Base-by-base conservation (phyloP, 2,329 filamentous ascomycete genomes). In the Immersiporthe knoxdaviesiana region DNA sequence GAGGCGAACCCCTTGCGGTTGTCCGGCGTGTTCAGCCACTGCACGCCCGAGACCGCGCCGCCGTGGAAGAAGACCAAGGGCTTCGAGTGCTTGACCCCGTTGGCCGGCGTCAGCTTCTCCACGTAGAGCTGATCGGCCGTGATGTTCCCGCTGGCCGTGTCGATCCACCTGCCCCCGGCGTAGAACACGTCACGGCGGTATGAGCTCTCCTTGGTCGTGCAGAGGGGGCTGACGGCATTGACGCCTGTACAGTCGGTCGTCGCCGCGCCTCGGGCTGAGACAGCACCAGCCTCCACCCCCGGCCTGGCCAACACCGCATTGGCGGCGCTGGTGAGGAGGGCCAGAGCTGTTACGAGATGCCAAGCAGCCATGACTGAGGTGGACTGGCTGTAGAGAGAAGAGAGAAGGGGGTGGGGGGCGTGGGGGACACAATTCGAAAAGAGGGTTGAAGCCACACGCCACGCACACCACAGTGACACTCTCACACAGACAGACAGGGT, bases 1-100 rank as follows among this genome's bases (percentile, higher is more conserved):
- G 79, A 79, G 1, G 80, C 77, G 78, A 80, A 82, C n/a, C 80
- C 81, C 67, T 75, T 76, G 18, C 80, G 77, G 54, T 77, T 77
- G 68, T 82, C 81, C 2, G 81, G 81, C 14, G 79, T 83, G 65
- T 80, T 78, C 18, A 83, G 75, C 73, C 77, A 77, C 32, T 76
- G 75, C 54, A 77, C 75, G 37, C 75, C 76, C 4, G 76, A 76
- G 18, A 75, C 73, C 11, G 74, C 77, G 24, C 76, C 76, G 41
- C 77, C 77, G 64, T 77, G 76, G 62, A 78, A 75, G 74, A 78
- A 78, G 68, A 78, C 74, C 30, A 78, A 72, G 10, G 76, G 76
- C n/a, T 74, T 74, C 7, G 72, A 61, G 14, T 73, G 72, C 14
- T 67, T 70, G 30, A 72, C 72, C 11, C 72, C 68, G n/a, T 11